Evolutionary conservation across 2,329 filamentous ascomycete species (phyloP), one percentile per base, ranked within the genome.

Genomic region (Stagonosporopsis chrysanthemi): DNA sequence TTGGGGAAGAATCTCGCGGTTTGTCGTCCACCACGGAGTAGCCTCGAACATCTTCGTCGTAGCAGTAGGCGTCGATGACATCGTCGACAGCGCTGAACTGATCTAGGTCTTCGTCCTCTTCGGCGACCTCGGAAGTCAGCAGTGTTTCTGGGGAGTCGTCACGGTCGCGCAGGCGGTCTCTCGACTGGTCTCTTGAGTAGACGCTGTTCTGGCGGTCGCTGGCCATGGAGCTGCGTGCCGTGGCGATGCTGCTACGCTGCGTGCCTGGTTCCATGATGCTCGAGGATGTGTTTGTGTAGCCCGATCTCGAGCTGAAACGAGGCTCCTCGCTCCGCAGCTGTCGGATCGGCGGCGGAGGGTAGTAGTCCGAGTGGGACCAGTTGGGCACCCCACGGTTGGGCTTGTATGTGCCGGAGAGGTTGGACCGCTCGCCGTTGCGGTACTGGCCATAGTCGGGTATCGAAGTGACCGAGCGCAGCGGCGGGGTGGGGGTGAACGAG

Each of bases 181-280:
- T 44, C 6, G 72, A 71, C 17, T 64, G 61, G 38, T 72, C 67
- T 56, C 69, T 57, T 4, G 70, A 73, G 88, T 87, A 70, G 84
- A 69, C 52, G 56, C 72, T 72, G 15, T 52, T 61, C 19, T 66
- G 69, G 17, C 58, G 63, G 81, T 95, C 78, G 79, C 82, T 89
- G 4, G 53, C 61, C 50, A 88, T 82, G 1, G 90, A 92, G 79
- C 90, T 96, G 58, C 87, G 86, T 66, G 90, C 92, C 3, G 92
- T 95, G 62, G 89, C 75, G 46, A 95, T 83, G 70, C 92, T 97
- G 74, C 91, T 96, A 60, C 91, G 84, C 71, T 94, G 91, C 1
- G 91, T 96, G n/a, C 83, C 85, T 6, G 80, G 70, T 40, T 84
- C 83, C 47, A 84, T 77, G 38, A 82, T 76, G 68, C 85, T 88